Evolutionary conservation across 768 basidiomycete genomes (phyloP).

Genomic region (Russula virescens): DNA sequence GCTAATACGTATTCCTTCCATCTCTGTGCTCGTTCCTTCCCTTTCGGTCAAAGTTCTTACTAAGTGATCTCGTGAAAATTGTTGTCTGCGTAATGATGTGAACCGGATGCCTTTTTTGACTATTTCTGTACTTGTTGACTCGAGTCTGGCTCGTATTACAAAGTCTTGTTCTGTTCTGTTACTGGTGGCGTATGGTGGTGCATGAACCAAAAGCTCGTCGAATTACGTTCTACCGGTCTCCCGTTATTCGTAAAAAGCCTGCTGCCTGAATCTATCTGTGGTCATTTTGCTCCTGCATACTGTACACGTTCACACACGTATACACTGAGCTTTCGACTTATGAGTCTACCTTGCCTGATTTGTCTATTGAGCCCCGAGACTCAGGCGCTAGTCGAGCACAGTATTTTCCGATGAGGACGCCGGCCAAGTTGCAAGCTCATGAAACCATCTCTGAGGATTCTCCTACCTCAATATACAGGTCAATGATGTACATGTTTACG

Average conservation of each 20-base stretch:
- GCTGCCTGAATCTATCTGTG: too few species aligned
- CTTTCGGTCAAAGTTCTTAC: background rate
- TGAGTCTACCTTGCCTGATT: too few species aligned
- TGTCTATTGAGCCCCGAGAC: background rate
- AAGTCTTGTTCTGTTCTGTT: background rate
- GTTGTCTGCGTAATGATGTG: background rate
- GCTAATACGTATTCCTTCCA: too few species aligned
- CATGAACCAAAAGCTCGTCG: background rate
- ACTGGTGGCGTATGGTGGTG: background rate
- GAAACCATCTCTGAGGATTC: too few species aligned
- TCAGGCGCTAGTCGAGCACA: background rate
- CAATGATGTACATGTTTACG: background rate
- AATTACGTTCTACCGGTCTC: background rate
- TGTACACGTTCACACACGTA: too few species aligned
- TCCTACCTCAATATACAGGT: background rate
- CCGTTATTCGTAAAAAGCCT: background rate
- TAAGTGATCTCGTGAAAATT: background rate
- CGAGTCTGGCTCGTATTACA: background rate
- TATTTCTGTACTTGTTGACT: background rate
- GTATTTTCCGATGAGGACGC: background rate
- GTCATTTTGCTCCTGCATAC: too few species aligned
- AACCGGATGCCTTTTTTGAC: background rate
- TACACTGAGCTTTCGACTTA: background rate
- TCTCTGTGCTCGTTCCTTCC: too few species aligned
- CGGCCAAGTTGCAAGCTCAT: too few species aligned